Evolutionary conservation across 108 stramenopile genomes (phyloP), one percentile per base, ranked within the genome.

Genomic region (Cyclotella cryptica): DNA sequence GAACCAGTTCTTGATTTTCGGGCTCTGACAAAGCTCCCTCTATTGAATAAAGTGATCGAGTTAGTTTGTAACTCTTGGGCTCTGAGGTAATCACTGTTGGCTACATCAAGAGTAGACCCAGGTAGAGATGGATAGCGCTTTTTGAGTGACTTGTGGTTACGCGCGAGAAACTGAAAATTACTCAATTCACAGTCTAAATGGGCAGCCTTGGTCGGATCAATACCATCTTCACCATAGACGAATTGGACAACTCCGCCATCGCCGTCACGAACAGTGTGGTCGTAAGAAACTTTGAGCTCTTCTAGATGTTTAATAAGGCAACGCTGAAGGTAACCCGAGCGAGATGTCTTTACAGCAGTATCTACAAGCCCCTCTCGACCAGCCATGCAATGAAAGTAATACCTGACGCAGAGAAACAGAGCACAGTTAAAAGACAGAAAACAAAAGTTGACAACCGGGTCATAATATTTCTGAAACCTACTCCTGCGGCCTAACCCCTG

Each of bases 331-430:
- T 99, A 99, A 28, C 99, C 99, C 22, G 98, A 98, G 19, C 98
- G 92, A 0, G 96, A 97, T 15, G 98, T 99, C 86, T 99, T 99
- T 15, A 98, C 98, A 6, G 99, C 98, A 24, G 98, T 99, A 72
- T 96, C 95, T 15, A 95, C 91, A 40, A 95, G 77, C 43, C 98
- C 99, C 76, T 99, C 98, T 42, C 99, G 85, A n/a, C 99, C 99
- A 10, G 97, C 97, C 99, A 99, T 99, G 74, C 98, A 99, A 81
- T 99, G 99, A 75, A 99, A 99, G 85, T 99, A 99, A 86, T 99
- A 61, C 55, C 55, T 55, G 24, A 55, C 4, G 22, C 1, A 22
- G 24, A 12, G 24, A 55, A 55, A 22, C 24, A 55, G 24, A n/a
- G 47, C n/a, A 22, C 24, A 3, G n/a, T 55, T 12, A 22, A 55